Conservation (phyloP, 805 yeast genomes). For the Millerago galiae region DNA sequence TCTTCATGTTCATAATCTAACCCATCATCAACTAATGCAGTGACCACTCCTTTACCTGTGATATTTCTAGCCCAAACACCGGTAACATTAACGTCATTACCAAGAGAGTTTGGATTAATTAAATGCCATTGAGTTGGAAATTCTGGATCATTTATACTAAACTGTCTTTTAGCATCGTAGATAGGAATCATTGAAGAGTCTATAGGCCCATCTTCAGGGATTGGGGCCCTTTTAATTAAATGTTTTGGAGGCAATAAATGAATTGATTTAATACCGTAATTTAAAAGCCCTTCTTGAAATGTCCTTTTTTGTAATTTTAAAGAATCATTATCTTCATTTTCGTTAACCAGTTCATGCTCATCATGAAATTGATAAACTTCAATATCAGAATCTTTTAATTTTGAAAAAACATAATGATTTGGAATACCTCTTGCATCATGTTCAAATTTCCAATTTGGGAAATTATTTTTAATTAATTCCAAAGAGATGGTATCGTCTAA, state of each 20-base stretch:
- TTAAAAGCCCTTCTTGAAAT: conserved; percentile 5
- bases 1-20: conserved; percentile 77
- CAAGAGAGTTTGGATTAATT: conserved; percentile 64
- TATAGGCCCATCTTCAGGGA: conserved; percentile 31
- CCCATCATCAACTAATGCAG: conserved; percentile 94
- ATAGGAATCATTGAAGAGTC: conserved; percentile 49
- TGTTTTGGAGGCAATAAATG: conserved; percentile 49
- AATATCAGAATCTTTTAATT: conserved; percentile 25
- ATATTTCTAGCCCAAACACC: conserved; percentile 79
- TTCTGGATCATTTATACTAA: conserved; percentile 75
- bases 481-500: conserved; percentile 29
- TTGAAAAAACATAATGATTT: conserved; percentile 62
- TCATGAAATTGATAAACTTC: conserved; percentile 8
- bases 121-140: conserved; percentile 89
- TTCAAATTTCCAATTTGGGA: conserved; percentile 51
- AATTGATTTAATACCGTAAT: conserved; percentile 36
- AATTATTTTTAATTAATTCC: conserved; percentile 27
- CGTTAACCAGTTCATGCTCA: conserved; percentile 7
- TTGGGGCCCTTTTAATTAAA: conserved; percentile 54
- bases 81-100: conserved; percentile 80
- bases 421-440: conserved; percentile 57
- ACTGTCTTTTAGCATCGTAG: conserved; percentile 40
- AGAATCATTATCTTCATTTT: conserved; percentile 6
- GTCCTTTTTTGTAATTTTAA: conserved; percentile 12
- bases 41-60: conserved; percentile 76